Evolutionary conservation across 768 basidiomycete species (phyloP).

Genomic region (Favolaschia claudopus): DNA sequence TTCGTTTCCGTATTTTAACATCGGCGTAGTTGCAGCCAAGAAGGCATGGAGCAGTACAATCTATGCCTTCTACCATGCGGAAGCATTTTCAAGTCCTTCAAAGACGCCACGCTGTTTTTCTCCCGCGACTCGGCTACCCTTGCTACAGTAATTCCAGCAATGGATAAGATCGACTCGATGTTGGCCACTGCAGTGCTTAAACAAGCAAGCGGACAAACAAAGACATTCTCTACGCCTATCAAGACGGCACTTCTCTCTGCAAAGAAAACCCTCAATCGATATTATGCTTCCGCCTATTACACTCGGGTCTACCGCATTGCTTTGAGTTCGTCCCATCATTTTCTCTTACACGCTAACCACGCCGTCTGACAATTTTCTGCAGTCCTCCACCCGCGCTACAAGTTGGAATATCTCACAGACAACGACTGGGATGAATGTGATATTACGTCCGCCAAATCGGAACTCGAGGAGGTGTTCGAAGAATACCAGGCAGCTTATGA

Average conservation of each 20-base stretch:
- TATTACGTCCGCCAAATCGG: constrained; percentile 30
- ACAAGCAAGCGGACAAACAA: too few species aligned
- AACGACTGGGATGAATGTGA: constrained; percentile 35
- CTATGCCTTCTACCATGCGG: too few species aligned
- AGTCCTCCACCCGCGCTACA: constrained; percentile 46
- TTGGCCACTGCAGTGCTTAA: too few species aligned
- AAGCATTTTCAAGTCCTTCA: constrained; percentile 28
- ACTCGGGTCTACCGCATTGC: constrained; percentile 40
- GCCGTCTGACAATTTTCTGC: neutral
- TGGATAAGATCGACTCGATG: constrained; percentile 34
- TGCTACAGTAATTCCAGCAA: constrained; percentile 37
- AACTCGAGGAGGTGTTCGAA: constrained; percentile 15
- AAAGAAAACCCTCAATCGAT: too few species aligned
- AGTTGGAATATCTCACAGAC: constrained; percentile 41
- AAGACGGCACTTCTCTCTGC: too few species aligned
- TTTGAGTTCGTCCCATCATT: constrained; percentile 38
- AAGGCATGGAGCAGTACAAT: too few species aligned
- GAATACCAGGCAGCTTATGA: neutral
- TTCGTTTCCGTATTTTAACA: too few species aligned
- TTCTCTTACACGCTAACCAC: neutral
- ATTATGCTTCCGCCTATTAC: constrained; percentile 39
- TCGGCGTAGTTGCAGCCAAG: too few species aligned
- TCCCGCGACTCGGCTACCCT: constrained; percentile 29
- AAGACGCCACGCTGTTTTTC: constrained; percentile 34
- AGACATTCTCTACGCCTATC: too few species aligned